Percentiles rank a stretch among this genome's conserved stretches.
These are phyloP conservation scores for Starmerella geochares DNA, from an alignment of 805 yeast genomes.

Conservation along the genomic window DNA sequence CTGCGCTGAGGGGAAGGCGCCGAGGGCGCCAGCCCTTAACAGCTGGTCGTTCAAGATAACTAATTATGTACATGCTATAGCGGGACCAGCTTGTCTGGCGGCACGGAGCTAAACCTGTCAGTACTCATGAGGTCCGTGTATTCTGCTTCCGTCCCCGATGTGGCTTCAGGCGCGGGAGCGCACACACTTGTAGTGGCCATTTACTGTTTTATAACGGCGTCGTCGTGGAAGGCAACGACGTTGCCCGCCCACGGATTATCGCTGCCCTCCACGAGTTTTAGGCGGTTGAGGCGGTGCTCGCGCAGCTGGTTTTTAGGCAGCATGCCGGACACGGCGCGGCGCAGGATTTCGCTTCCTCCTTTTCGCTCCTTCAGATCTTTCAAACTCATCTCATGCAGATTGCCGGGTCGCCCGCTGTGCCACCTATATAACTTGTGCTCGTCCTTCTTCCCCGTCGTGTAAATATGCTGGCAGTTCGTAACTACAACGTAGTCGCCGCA, in stretches of 20 bases:
- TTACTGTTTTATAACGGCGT: constrained; percentile 29
- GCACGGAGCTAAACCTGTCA: too few relatives aligned
- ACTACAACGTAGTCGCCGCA: constrained; percentile 96
- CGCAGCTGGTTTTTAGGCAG: constrained; percentile 84
- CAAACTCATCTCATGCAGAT: constrained; percentile 75
- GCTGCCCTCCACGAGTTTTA: constrained; percentile 79
- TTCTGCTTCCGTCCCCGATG: too few relatives aligned
- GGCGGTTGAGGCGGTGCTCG: constrained; percentile 65
- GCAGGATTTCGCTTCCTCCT: constrained; percentile 80
- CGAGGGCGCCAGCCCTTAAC: not conserved
- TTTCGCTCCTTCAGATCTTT: constrained; percentile 59
- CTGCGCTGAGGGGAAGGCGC: too few relatives aligned
- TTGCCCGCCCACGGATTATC: constrained; percentile 80
- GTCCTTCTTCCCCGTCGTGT: constrained; percentile 77
- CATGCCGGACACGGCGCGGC: constrained; percentile 90
- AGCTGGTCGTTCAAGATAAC: not conserved
- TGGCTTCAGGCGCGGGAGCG: too few relatives aligned
- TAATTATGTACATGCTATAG: not conserved
- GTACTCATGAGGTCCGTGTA: too few relatives aligned
- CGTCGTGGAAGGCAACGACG: constrained; percentile 75
- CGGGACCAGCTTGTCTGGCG: not conserved
- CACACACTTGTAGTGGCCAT: not conserved
- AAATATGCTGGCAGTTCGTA: constrained; percentile 74
- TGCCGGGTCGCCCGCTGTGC: constrained; percentile 85
- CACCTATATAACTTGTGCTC: constrained; percentile 75